Evolutionary conservation across 495 filamentous ascomycete species (phyloP), one percentile per base, ranked within the genome.

Genomic region (Penicillium lagena): DNA sequence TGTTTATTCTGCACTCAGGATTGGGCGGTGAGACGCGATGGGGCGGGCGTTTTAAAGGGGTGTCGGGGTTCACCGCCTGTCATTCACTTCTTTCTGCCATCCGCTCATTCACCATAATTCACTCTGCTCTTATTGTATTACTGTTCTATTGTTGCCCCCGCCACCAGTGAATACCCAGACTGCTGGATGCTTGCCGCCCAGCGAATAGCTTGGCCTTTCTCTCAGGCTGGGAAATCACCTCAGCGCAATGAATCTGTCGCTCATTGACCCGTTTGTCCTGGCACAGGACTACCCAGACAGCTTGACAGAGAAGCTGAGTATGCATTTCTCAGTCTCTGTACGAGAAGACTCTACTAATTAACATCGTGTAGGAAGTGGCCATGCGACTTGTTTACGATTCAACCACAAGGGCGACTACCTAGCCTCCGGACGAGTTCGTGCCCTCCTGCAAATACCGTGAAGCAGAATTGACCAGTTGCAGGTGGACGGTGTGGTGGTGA

Each of bases 221-320:
- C 37, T n/a, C 31, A 55, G 62, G 59, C 66, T 59, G 46, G 54
- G 55, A 39, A 49, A 34, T 29, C 32, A 9, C 35, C 13, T 28
- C 33, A 39, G 43, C 59, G 56, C 47, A 31, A 90, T 90, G 86
- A 91, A 90, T 73, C 73, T 89, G 22, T 80, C 86, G 29, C 77
- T 91, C 32, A 71, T 86, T 42, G 86, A 91, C 59, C 87, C 86
- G 27, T 86, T 87, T 59, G 77, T 87, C 53, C 86, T 97, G 35
- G 86, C 89, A 4, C 90, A 96, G 72, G 93, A 98, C 59, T 94
- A 94, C 56, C 93, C 93, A 35, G 94, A 97, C 54, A 77, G 83
- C 17, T 79, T 95, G 42, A 87, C 83, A 37, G 89, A 87, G 55
- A 86, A 83, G 39, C 82, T 98, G 37, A 84, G 90, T 76, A 82